Percentiles rank a stretch among this genome's conserved stretches.
Evolutionary conservation across 2,329 filamentous ascomycete species (phyloP).

Genomic region (Aspergillus glaucus): DNA sequence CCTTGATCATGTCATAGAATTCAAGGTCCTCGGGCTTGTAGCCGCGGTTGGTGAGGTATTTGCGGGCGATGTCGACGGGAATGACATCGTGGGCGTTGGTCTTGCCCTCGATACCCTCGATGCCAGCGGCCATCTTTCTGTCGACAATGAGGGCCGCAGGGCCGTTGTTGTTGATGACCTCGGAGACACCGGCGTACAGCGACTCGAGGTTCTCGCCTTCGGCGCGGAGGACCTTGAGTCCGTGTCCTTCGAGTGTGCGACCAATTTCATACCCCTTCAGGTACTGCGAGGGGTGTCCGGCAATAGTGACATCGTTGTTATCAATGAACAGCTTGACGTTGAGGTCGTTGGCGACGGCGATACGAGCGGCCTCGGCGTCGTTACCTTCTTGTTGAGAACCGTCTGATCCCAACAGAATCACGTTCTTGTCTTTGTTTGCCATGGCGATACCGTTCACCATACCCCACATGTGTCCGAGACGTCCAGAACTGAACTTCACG

Average conservation of each 20-base stretch:
- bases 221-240: conserved; percentile 30
- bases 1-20: conserved; percentile 31
- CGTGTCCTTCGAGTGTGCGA: conserved; percentile 31
- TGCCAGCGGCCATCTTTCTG: conserved; percentile 33
- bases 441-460: conserved; percentile 35
- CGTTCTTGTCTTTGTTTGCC: conserved; percentile 31
- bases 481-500: conserved; percentile 36
- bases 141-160: conserved; percentile 27
- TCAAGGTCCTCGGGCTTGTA: conserved; percentile 28
- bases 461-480: conserved; percentile 36
- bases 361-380: conserved; percentile 34
- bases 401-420: conserved; percentile 34
- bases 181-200: conserved; percentile 27
- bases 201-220: conserved; percentile 33
- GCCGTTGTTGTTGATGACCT: conserved; percentile 26
- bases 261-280: conserved; percentile 31
- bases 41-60: conserved; percentile 33
- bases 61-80: conserved; percentile 29
- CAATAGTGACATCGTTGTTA: conserved; percentile 39
- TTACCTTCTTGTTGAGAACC: conserved; percentile 39
- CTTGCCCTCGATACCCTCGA: conserved; percentile 31
- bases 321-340: conserved; percentile 37
- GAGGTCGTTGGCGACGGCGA: conserved; percentile 31
- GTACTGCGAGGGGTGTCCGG: conserved; percentile 35
- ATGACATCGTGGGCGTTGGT: conserved; percentile 35